Evolutionary conservation across 306 rosid species (phyloP).

Genomic region (Datisca glomerata): DNA sequence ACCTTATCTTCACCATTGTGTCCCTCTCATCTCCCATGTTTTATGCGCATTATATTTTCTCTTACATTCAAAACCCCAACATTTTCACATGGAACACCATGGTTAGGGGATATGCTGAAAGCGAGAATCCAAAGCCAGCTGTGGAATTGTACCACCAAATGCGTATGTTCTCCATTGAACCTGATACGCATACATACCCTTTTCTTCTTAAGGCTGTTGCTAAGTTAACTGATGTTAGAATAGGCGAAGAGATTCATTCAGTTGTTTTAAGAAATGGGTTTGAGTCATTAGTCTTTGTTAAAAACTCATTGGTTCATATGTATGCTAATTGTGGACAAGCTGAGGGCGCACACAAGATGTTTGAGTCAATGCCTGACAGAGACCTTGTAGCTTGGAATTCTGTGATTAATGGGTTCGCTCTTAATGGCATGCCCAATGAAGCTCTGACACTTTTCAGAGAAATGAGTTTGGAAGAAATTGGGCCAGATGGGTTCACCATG

Average conservation of each 20-base stretch:
- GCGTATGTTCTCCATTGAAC: slow-evolving; percentile 11
- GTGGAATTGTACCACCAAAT: slow-evolving; percentile 16
- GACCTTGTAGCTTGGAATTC: slow-evolving; percentile 41
- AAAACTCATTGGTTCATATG: slow-evolving; percentile 27
- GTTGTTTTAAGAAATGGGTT: slow-evolving; percentile 26
- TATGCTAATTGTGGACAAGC: slow-evolving; percentile 21
- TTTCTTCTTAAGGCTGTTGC: slow-evolving; percentile 29
- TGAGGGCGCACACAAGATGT: slow-evolving; percentile 23
- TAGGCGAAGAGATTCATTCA: slow-evolving; percentile 26
- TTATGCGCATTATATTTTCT: slow-evolving; percentile 17
- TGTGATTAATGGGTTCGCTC: slow-evolving; percentile 32
- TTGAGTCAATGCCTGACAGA: slow-evolving; percentile 24
- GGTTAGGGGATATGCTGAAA: slow-evolving; percentile 33
- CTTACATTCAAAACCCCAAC: slow-evolving; percentile 17
- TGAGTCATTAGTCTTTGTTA: slow-evolving; percentile 25
- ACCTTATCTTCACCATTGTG: slow-evolving; percentile 27
- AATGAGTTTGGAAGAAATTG: slow-evolving; percentile 21
- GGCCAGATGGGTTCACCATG: slow-evolving; percentile 38
- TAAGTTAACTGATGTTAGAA: slow-evolving; percentile 16
- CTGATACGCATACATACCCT: slow-evolving; percentile 33
- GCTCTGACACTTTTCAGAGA: slow-evolving; percentile 25
- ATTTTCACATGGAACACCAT: slow-evolving; percentile 35
- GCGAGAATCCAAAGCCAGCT: slow-evolving; percentile 19
- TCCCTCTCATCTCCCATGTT: slow-evolving; percentile 25
- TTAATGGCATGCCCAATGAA: slow-evolving; percentile 33